These are phyloP conservation scores for Penicillium expansum DNA, from an alignment of 2,329 filamentous ascomycete genomes.

Conservation along the genomic window DNA sequence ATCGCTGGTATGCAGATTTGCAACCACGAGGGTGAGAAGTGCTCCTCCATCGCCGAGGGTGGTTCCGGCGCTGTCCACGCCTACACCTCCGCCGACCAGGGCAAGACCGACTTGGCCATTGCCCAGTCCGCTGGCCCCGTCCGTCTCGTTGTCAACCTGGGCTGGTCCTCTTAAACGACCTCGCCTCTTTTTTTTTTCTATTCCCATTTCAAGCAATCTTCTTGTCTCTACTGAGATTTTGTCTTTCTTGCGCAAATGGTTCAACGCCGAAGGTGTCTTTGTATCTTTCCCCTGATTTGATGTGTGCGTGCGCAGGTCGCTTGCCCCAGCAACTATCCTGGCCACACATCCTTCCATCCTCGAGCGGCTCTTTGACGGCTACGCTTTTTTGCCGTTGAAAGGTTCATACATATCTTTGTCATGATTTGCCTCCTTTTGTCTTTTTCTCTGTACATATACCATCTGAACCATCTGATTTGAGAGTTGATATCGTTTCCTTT, in stretches of 20 bases:
- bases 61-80: slow-evolving; percentile 29
- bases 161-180: slow-evolving; percentile 25
- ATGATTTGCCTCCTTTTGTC: slow-evolving; percentile 16
- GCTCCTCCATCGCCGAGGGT: slow-evolving; percentile 32
- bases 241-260: slow-evolving; percentile 20
- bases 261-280: slow-evolving; percentile 7
- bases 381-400: slow-evolving; percentile 1
- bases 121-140: slow-evolving; percentile 27
- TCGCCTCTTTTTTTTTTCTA: not conserved
- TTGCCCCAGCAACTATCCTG: slow-evolving; percentile 4
- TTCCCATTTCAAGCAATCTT: slow-evolving; percentile 7
- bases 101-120: slow-evolving; percentile 32
- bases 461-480: slow-evolving; percentile 17
- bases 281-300: slow-evolving; percentile 1
- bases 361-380: slow-evolving; percentile 10
- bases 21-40: slow-evolving; percentile 24
- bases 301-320: slow-evolving; percentile 13
- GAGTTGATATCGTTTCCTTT: slow-evolving; percentile 21
- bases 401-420: slow-evolving; percentile 19
- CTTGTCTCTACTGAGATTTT: slow-evolving; percentile 9
- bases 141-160: slow-evolving; percentile 32
- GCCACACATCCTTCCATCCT: slow-evolving; percentile 7
- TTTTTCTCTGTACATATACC: slow-evolving; percentile 30
- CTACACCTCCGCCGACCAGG: slow-evolving; percentile 32
- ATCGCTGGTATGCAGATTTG: slow-evolving; percentile 42